Evolutionary conservation across 2,329 filamentous ascomycete species (phyloP), one percentile per base, ranked within the genome.

Genomic region (Talaromyces piceae): DNA sequence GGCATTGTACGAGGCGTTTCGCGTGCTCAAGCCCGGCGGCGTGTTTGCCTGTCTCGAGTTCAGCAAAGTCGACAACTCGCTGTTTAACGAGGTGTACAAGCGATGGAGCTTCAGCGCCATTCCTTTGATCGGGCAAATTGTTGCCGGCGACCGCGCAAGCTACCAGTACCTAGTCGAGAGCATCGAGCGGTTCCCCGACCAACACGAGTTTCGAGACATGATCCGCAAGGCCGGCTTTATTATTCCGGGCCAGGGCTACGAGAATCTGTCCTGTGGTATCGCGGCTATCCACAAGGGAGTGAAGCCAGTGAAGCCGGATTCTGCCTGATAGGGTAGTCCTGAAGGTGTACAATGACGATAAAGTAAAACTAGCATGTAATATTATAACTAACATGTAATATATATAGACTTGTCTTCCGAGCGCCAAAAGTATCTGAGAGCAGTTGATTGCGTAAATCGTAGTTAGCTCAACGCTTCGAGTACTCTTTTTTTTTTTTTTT

Each of bases 151-250:
- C 67, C 78, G 91, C 51, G 91, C 94, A 64, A 95, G 89, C 67
- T 98, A 98, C 70, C 93, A 98, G 76, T 98, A 98, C 71, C 77
- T 98, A 8, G 93, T 98, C 8, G 93, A 98, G 77, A 96, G 91
- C 69, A 98, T 98, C 68, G 91, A 96, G 72, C 77, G 81, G 45
- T 97, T 97, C 67, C 94, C 93, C 0, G 85, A 76, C 59, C 94
- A 98, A 74, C 78, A 83, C 48, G 83, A 88, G 58, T 98, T 95
- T 65, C 80, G 84, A 57, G 78, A 81, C 28, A 73, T 73, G 70
- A 72, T 73, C 53, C 66, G 69, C 56, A 65, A 67, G 55, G 91
- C 88, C 3, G 91, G 91, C 1, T 98, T 98, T 64, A 75, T 87
- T 56, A 82, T 95, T 41, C 89, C 87, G 1, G 90, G 87, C 1